A percentile compares a stretch with the other conserved stretches of the same genome.
Conservation (phyloP, 805 yeast genomes). For the Candida montana region DNA sequence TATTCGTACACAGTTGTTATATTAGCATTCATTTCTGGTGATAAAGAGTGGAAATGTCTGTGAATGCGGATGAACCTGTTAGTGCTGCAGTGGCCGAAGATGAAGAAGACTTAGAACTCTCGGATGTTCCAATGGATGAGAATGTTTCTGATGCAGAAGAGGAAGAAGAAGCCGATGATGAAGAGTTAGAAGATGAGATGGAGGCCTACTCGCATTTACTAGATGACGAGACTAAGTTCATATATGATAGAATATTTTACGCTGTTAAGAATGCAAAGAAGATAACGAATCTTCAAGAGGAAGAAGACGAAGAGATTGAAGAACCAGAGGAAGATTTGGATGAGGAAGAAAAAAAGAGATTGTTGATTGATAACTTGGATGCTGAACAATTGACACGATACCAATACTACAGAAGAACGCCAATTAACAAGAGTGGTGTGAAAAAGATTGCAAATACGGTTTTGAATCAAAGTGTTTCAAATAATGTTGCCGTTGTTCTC, state of each 20-base stretch:
- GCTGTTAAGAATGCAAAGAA: slow-evolving; percentile 8
- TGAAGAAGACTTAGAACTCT: slow-evolving; percentile 22
- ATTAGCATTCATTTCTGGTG: too few species aligned
- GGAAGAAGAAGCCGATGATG: slow-evolving; percentile 16
- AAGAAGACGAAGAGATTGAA: slow-evolving; percentile 23
- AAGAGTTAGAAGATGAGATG: slow-evolving; percentile 6
- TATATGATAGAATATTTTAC: slow-evolving; percentile 14
- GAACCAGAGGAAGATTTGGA: slow-evolving; percentile 30
- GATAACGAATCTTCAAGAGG: slow-evolving; percentile 13
- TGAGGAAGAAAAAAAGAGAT: slow-evolving; percentile 52
- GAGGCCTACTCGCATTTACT: slow-evolving; percentile 12
- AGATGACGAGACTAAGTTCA: slow-evolving; percentile 19
- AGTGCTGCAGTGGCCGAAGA: not conserved
- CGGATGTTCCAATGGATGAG: slow-evolving; percentile 27
- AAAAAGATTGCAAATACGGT: slow-evolving; percentile 76
- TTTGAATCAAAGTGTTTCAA: slow-evolving; percentile 74
- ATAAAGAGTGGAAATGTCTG: not conserved
- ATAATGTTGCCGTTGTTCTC: slow-evolving; percentile 70
- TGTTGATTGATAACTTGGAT: slow-evolving; percentile 68
- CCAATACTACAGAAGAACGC: slow-evolving; percentile 80
- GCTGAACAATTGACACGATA: slow-evolving; percentile 82
- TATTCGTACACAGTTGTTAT: too few species aligned
- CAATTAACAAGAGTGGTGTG: slow-evolving; percentile 66
- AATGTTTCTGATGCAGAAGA: slow-evolving; percentile 9
- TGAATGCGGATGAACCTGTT: not conserved